Evolutionary conservation across 345 rosid genomes (phyloP).

Genomic region (Raphanus raphanistrum): DNA sequence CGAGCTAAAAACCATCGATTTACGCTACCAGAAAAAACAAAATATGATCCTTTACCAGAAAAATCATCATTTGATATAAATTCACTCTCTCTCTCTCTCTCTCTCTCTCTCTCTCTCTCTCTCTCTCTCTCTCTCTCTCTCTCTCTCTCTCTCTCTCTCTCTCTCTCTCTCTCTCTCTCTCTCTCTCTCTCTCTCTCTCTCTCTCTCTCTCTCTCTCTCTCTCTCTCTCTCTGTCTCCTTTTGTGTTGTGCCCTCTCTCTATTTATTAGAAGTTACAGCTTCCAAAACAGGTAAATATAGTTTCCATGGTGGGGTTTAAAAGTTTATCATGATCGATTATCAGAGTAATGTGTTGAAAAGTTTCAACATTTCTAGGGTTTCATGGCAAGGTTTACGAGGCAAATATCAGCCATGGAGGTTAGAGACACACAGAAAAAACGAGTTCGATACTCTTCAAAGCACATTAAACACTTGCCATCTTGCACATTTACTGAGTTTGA

Average conservation of each 20-base stretch:
- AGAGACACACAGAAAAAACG: slow-evolving; percentile 30
- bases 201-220: slow-evolving; percentile 8
- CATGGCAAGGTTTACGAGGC: slow-evolving; percentile 30
- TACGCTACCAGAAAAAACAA: slow-evolving; percentile 18
- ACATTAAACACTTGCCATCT: slow-evolving; percentile 33
- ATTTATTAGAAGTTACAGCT: neutral
- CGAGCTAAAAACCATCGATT: slow-evolving; percentile 28
- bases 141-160: neutral
- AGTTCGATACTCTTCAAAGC: slow-evolving; percentile 34
- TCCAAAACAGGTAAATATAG: neutral
- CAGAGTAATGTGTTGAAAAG: neutral
- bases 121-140: neutral
- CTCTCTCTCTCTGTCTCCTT: neutral
- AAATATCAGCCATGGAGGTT: slow-evolving; percentile 34
- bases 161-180: slow-evolving; percentile 3
- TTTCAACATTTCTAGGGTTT: slow-evolving; percentile 1
- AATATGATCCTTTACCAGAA: neutral
- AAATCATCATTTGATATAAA: neutral
- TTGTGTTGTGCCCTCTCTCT: neutral
- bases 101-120: neutral
- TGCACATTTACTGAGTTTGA: slow-evolving; percentile 41
- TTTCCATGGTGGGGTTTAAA: too few species aligned
- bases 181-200: slow-evolving; percentile 13
- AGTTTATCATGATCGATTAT: neutral
- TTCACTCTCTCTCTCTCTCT: slow-evolving; percentile 2